phyloP scores from a whole-genome alignment of 768 basidiomycete genomes.

The Stropharia rugosoannulata region DNA sequence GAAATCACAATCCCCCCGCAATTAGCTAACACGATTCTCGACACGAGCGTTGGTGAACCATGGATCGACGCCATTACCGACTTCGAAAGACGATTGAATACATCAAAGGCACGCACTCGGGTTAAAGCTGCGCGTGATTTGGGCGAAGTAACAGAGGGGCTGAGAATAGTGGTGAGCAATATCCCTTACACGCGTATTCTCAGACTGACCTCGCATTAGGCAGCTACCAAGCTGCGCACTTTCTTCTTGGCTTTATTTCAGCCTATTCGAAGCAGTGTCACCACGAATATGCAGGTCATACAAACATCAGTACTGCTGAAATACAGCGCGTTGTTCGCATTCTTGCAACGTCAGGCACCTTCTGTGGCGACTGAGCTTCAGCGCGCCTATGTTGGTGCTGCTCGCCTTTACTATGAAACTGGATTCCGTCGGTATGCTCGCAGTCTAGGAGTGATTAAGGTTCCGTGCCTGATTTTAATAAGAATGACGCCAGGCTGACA shows the following conservation, averaged over 20 bases:
- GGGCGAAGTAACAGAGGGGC: constrained; percentile 78
- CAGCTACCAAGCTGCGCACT: constrained; percentile 82
- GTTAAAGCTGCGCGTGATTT: constrained; percentile 88
- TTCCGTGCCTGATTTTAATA: constrained; percentile 20
- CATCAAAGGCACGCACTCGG: constrained; percentile 68
- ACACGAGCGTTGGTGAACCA: constrained; percentile 81
- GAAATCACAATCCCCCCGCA: constrained; percentile 83
- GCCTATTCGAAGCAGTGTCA: constrained; percentile 79
- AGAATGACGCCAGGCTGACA: background rate
- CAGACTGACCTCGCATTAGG: constrained; percentile 41
- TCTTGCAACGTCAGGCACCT: constrained; percentile 81
- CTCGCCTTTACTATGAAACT: constrained; percentile 93
- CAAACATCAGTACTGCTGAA: constrained; percentile 87
- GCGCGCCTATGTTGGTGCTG: constrained; percentile 78
- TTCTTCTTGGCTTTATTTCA: constrained; percentile 85
- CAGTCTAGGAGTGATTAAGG: constrained; percentile 78
- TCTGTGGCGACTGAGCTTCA: constrained; percentile 86
- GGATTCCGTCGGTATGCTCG: constrained; percentile 89
- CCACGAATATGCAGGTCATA: constrained; percentile 90
- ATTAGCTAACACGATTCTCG: constrained; percentile 75
- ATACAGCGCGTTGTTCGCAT: constrained; percentile 78
- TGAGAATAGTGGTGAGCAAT: constrained; percentile 78
- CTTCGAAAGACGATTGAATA: constrained; percentile 73
- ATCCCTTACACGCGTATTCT: background rate
- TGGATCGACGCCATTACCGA: constrained; percentile 86